A percentile compares a stretch with the other conserved stretches of the same genome.
These are phyloP conservation scores for Castanopsis chinensis DNA, from an alignment of 306 rosid genomes.

Conservation along the genomic window DNA sequence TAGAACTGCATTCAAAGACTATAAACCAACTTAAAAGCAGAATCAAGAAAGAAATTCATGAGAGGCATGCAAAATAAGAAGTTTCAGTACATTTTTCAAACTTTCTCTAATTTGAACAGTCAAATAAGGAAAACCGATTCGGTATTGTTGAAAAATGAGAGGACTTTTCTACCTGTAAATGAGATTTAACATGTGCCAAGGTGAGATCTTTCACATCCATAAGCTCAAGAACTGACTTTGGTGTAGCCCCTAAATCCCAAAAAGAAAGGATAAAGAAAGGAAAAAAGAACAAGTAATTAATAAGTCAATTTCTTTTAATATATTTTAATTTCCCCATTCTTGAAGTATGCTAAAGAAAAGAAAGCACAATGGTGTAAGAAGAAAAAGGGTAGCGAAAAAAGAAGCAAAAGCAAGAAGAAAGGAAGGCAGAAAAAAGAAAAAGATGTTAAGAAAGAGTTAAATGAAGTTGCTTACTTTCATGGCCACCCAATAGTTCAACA, in stretches of 20 bases:
- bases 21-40: slow-evolving; percentile 6
- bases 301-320: slow-evolving; percentile 10
- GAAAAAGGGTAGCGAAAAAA: slow-evolving; percentile 4
- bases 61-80: not conserved
- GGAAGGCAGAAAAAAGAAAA: not conserved
- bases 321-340: not conserved
- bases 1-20: slow-evolving; percentile 23
- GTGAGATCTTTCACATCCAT: slow-evolving; percentile 99
- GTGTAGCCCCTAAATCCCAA: slow-evolving; percentile 76
- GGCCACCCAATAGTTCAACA: slow-evolving; percentile 96
- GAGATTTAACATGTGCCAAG: slow-evolving; percentile 98
- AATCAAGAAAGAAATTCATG: slow-evolving; percentile 7
- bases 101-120: not conserved
- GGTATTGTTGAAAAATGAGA: not conserved
- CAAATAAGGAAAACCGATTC: not conserved
- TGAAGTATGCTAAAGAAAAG: slow-evolving; percentile 3
- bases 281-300: not conserved
- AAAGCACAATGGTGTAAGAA: slow-evolving; percentile 24
- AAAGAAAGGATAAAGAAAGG: not conserved
- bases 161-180: slow-evolving; percentile 70
- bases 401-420: not conserved
- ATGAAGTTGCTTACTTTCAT: slow-evolving; percentile 67
- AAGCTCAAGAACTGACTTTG: slow-evolving; percentile 99
- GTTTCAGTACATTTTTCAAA: not conserved
- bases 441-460: not conserved